A percentile compares a stretch with the other conserved stretches of the same genome.
Conservation (phyloP, 352 stramenopile species). For the Phytophthora kernoviae region DNA sequence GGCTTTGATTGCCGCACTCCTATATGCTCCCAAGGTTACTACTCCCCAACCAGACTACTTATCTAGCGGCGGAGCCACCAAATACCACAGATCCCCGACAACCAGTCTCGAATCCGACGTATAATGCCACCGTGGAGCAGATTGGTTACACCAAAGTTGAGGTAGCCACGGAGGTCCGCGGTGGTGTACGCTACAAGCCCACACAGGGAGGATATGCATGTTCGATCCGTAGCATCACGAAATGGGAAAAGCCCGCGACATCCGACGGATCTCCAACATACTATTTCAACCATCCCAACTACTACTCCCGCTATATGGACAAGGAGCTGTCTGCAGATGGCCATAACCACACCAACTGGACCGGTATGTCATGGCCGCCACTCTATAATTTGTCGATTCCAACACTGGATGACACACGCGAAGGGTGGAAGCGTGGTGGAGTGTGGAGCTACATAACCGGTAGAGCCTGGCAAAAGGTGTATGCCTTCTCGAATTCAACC, state of each 20-base stretch:
- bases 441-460: conserved; percentile 69
- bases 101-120: conserved; percentile 69
- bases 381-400: conserved; percentile 88
- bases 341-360: conserved; percentile 88
- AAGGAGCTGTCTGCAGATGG: conserved; percentile 75
- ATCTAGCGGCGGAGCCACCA: conserved; percentile 72
- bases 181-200: conserved; percentile 63
- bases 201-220: conserved; percentile 94
- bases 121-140: conserved; percentile 54
- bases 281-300: conserved; percentile 95
- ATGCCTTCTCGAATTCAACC: conserved; percentile 93
- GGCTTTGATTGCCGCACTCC: conserved; percentile 97
- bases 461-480: conserved; percentile 90
- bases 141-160: conserved; percentile 59
- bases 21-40: conserved; percentile 94
- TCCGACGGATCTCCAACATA: conserved; percentile 60
- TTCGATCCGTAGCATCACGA: conserved; percentile 92
- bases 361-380: conserved; percentile 91
- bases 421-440: conserved; percentile 91
- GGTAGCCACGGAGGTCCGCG: conserved; percentile 35
- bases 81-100: conserved; percentile 51
- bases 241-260: conserved; percentile 92
- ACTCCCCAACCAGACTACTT: conserved; percentile 78
- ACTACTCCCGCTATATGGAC: conserved; percentile 97
- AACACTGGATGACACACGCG: conserved; percentile 90